Percentiles rank a stretch among this genome's conserved stretches.
Conservation (phyloP, 2,329 filamentous ascomycete species). For the Akanthomyces uredinophilus region DNA sequence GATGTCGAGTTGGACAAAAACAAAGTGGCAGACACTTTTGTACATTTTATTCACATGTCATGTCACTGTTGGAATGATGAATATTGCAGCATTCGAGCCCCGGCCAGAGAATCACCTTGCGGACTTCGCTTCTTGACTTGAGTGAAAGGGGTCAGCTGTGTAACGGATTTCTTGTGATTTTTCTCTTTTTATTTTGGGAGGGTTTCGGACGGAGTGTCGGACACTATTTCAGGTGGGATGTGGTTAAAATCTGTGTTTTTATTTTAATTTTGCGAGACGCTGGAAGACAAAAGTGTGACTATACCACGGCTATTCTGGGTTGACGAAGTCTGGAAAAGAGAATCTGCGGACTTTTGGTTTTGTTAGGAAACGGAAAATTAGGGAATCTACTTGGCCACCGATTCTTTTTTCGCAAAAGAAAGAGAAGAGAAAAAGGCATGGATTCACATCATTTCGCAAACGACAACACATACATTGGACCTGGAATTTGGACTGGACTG, state of each 20-base stretch:
- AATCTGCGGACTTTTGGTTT: conserved; percentile 23
- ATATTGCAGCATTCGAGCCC: conserved; percentile 24
- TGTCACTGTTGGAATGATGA: conserved; percentile 35
- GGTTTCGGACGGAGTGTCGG: conserved; percentile 35
- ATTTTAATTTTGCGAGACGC: conserved; percentile 22
- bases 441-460: conserved; percentile 8
- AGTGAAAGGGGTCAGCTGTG: conserved; percentile 32
- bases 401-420: conserved; percentile 22
- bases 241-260: conserved; percentile 19
- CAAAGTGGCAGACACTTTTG: neutral
- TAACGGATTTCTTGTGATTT: conserved; percentile 26
- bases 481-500: conserved; percentile 11
- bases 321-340: conserved; percentile 26
- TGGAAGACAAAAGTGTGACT: conserved; percentile 40
- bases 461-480: conserved; percentile 5
- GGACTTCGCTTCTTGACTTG: conserved; percentile 37
- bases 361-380: neutral
- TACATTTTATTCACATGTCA: conserved; percentile 8
- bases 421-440: conserved; percentile 27
- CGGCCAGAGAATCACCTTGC: conserved; percentile 27
- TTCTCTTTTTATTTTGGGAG: conserved; percentile 24
- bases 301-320: conserved; percentile 31
- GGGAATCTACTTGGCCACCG: conserved; percentile 12
- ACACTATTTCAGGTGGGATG: conserved; percentile 32
- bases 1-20: conserved; percentile 8